Conservation (phyloP, 1,284 basidiomycete species). For the Kwoniella shivajii region DNA sequence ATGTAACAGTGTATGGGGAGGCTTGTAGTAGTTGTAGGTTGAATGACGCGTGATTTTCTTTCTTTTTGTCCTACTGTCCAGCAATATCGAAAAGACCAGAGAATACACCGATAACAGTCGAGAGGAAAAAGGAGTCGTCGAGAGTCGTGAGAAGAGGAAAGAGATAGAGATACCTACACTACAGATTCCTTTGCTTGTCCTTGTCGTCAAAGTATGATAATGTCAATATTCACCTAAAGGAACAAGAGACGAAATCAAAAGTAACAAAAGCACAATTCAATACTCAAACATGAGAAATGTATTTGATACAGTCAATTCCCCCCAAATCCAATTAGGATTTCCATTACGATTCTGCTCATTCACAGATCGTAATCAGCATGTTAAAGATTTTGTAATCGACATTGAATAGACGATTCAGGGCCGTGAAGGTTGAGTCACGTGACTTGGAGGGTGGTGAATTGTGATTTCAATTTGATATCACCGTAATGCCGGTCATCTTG, state of each 20-base stretch:
- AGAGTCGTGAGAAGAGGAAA: background rate
- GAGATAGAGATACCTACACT: background rate
- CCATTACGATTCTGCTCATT: background rate
- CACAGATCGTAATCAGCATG: background rate
- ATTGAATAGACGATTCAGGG: too few species aligned
- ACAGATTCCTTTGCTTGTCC: background rate
- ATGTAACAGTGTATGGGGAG: slow-evolving; percentile 1
- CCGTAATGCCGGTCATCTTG: slow-evolving; percentile 7
- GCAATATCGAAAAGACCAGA: background rate
- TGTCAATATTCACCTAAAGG: too few species aligned
- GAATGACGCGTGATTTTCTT: slow-evolving; percentile 14
- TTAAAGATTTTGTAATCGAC: background rate
- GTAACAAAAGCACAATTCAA: background rate
- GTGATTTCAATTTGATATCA: slow-evolving; percentile 5
- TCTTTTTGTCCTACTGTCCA: background rate
- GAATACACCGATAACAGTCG: background rate
- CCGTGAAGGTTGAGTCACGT: background rate
- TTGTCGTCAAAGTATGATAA: too few species aligned
- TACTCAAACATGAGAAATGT: background rate
- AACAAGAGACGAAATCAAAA: background rate
- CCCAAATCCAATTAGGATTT: background rate
- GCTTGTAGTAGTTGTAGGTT: slow-evolving; percentile 11
- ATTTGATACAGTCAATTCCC: background rate
- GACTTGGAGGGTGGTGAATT: slow-evolving; percentile 4
- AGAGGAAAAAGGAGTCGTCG: background rate